phyloP scores from a whole-genome alignment of 2,329 filamentous ascomycete species.

The Verticillium isaacii region DNA sequence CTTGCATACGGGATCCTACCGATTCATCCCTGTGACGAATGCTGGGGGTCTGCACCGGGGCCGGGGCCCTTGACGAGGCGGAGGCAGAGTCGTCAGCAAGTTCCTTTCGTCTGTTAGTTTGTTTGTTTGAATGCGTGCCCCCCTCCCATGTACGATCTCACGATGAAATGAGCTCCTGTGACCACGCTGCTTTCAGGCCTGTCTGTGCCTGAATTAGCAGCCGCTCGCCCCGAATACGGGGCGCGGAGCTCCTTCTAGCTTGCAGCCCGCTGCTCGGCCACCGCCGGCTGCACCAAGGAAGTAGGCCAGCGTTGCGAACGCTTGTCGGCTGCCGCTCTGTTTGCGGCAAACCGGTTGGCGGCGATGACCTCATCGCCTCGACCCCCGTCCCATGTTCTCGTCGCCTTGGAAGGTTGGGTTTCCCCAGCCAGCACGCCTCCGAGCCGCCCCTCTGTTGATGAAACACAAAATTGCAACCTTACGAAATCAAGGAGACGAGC shows the following conservation, averaged over 20 bases:
- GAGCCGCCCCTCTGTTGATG: neutral
- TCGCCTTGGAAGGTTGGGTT: neutral
- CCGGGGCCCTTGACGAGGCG: neutral
- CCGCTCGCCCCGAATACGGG: neutral
- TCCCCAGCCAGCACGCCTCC: neutral
- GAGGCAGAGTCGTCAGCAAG: neutral
- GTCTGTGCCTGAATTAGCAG: neutral
- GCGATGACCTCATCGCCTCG: neutral
- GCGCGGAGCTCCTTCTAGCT: neutral
- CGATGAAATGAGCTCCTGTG: neutral
- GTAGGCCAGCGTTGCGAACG: neutral
- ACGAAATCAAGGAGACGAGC: neutral
- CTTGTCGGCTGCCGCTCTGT: neutral
- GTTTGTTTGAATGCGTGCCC: neutral
- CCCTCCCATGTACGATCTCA: neutral
- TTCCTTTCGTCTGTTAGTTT: neutral
- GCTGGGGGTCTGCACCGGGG: neutral
- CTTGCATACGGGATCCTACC: neutral
- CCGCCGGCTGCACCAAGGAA: no score
- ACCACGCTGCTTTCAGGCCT: neutral
- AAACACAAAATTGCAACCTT: neutral
- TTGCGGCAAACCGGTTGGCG: neutral
- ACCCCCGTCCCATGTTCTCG: neutral
- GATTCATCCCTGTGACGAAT: neutral
- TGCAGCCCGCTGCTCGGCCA: neutral